Evolutionary conservation across 2,329 filamentous ascomycete genomes (phyloP).

Genomic region (Cyphellophora europaea): DNA sequence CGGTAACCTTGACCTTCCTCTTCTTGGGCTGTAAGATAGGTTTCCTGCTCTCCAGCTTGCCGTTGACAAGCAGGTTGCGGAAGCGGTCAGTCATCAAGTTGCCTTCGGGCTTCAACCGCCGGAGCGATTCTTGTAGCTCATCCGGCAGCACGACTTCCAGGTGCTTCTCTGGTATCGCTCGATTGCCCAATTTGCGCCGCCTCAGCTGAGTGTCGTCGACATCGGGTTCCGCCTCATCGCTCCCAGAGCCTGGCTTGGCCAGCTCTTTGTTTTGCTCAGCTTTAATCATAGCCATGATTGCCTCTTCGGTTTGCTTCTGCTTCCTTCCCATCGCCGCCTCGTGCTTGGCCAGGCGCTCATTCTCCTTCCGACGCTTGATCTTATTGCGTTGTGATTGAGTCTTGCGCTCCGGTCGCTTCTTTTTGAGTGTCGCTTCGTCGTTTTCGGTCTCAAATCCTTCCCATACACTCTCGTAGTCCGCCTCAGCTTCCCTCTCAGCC

Average conservation of each 20-base stretch:
- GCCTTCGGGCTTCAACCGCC: slow-evolving; percentile 86
- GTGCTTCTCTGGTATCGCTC: slow-evolving; percentile 59
- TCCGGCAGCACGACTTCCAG: slow-evolving; percentile 75
- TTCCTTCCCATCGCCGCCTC: slow-evolving; percentile 65
- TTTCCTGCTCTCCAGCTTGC: slow-evolving; percentile 77
- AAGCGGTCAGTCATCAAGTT: slow-evolving; percentile 89
- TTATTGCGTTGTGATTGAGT: slow-evolving; percentile 80
- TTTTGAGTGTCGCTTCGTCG: slow-evolving; percentile 57
- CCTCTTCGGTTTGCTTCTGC: slow-evolving; percentile 60
- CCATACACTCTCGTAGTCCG: slow-evolving; percentile 86
- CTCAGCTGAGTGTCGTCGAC: slow-evolving; percentile 19
- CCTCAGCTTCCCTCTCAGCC: slow-evolving; percentile 64
- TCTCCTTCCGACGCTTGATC: slow-evolving; percentile 78
- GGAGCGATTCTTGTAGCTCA: slow-evolving; percentile 70
- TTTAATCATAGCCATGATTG: slow-evolving; percentile 26
- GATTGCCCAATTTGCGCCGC: slow-evolving; percentile 11
- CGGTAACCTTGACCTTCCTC: slow-evolving; percentile 68
- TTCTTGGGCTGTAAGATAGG: slow-evolving; percentile 74
- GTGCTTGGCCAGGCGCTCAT: slow-evolving; percentile 66
- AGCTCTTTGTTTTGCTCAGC: slow-evolving; percentile 38
- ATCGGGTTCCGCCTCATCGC: slow-evolving; percentile 23
- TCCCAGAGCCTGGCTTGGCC: slow-evolving; percentile 30
- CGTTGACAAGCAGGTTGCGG: slow-evolving; percentile 75
- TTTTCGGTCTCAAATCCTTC: slow-evolving; percentile 77
- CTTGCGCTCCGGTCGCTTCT: slow-evolving; percentile 75